phyloP scores from a whole-genome alignment of 1,139 yeast species.

The Nakaseomyces nivariensis region DNA sequence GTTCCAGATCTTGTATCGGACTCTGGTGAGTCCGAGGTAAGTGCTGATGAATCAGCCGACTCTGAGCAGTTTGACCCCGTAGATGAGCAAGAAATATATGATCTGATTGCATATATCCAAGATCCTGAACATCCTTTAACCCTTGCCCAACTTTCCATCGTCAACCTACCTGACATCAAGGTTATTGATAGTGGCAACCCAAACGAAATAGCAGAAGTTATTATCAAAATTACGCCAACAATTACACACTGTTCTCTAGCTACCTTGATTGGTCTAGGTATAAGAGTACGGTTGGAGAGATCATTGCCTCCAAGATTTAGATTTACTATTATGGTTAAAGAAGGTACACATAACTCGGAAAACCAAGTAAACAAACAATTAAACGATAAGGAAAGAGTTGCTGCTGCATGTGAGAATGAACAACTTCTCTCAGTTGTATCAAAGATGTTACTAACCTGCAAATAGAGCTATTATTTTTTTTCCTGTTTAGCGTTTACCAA shows the following conservation, averaged over 20 bases:
- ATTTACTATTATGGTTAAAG: constrained; percentile 67
- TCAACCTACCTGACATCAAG: constrained; percentile 68
- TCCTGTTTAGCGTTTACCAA: too few relatives aligned
- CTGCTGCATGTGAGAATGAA: constrained; percentile 97
- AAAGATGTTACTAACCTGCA: constrained; percentile 83
- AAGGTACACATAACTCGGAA: constrained; percentile 94
- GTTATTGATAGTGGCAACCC: constrained; percentile 49
- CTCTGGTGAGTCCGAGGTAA: constrained; percentile 12
- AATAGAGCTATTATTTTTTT: constrained; percentile 14
- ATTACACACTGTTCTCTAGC: constrained; percentile 96
- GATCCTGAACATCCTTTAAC: constrained; percentile 98
- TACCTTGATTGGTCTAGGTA: constrained; percentile 89
- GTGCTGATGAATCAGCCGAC: constrained; percentile 14
- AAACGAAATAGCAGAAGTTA: constrained; percentile 58
- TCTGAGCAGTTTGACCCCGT: constrained; percentile 52
- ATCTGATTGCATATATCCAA: constrained; percentile 74
- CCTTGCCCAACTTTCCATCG: constrained; percentile 89
- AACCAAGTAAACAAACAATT: constrained; percentile 92
- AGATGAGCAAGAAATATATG: constrained; percentile 67
- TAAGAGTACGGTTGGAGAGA: constrained; percentile 82
- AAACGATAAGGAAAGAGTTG: constrained; percentile 94
- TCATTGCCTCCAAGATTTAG: constrained; percentile 81
- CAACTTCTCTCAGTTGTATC: constrained; percentile 81
- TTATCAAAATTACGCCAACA: constrained; percentile 87
- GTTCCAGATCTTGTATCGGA: neutral